Evolutionary conservation across 176 grass and related monocot genomes (phyloP).

Genomic region (Canna indica): DNA sequence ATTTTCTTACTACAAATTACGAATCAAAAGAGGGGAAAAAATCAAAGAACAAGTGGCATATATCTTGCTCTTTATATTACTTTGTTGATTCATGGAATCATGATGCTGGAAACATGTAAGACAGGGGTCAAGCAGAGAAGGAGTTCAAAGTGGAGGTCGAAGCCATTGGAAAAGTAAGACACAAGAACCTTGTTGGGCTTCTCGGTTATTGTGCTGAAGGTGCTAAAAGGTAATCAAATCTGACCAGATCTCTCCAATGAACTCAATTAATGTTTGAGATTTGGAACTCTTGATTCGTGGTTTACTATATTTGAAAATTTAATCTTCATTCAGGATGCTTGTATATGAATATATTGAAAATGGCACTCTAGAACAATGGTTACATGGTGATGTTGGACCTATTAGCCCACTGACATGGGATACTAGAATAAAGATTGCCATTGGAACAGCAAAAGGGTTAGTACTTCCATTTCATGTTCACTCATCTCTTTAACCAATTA

Average conservation of each 20-base stretch:
- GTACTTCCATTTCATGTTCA: conserved; percentile 6
- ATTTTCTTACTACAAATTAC: neutral
- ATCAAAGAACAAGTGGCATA: too few species aligned
- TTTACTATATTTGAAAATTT: conserved; percentile 10
- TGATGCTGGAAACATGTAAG: conserved; percentile 1
- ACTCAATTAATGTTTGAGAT: neutral
- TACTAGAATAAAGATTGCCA: conserved; percentile 65
- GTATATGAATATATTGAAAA: conserved; percentile 96
- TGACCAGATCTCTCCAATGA: conserved; percentile 17
- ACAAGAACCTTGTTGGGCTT: conserved; percentile 87
- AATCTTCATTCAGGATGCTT: conserved; percentile 58
- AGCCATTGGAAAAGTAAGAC: conserved; percentile 88
- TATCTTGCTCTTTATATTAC: neutral
- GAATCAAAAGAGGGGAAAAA: neutral
- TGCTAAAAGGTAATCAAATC: conserved; percentile 60
- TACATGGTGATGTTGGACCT: conserved; percentile 58
- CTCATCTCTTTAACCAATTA: too few species aligned
- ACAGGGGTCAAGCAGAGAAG: conserved; percentile 92
- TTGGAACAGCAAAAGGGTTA: conserved; percentile 95
- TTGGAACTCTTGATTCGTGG: neutral
- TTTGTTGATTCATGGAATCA: neutral
- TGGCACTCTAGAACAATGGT: conserved; percentile 90
- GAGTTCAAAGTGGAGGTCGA: conserved; percentile 99
- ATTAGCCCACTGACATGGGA: conserved; percentile 73
- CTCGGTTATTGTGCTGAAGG: conserved; percentile 86